These are phyloP conservation scores for Ajuga reptans DNA, from an alignment of 305 asterid genomes.

Conservation along the genomic window DNA sequence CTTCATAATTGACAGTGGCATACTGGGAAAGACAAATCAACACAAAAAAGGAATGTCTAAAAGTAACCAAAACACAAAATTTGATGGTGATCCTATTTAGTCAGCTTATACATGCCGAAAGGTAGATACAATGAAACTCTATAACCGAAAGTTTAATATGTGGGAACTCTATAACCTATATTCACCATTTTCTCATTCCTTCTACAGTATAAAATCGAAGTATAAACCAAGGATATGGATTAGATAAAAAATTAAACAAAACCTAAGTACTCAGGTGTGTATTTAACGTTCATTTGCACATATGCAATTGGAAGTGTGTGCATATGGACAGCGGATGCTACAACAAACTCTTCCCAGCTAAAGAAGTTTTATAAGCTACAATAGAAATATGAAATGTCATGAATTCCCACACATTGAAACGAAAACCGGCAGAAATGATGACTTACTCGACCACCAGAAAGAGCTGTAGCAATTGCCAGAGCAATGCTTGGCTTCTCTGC, in stretches of 20 bases:
- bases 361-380: not conserved
- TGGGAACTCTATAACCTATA: not conserved
- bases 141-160: not conserved
- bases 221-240: not conserved
- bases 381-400: conserved; percentile 5
- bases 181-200: not conserved
- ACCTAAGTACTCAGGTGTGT: not conserved
- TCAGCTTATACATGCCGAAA: not conserved
- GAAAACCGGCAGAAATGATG: not conserved
- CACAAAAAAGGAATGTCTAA: not conserved
- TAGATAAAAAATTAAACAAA: not conserved
- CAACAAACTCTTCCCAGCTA: not conserved
- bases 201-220: not conserved
- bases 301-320: not conserved
- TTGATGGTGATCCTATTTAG: not conserved
- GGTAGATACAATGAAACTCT: not conserved
- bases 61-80: not conserved
- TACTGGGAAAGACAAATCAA: not conserved
- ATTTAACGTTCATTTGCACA: not conserved
- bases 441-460: conserved; percentile 69
- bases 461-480: conserved; percentile 67
- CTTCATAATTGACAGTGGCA: not conserved
- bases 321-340: not conserved
- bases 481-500: conserved; percentile 97
- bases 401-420: not conserved